phyloP scores from a whole-genome alignment of 164 flowering plant genomes.

The Nelumbo lutea region DNA sequence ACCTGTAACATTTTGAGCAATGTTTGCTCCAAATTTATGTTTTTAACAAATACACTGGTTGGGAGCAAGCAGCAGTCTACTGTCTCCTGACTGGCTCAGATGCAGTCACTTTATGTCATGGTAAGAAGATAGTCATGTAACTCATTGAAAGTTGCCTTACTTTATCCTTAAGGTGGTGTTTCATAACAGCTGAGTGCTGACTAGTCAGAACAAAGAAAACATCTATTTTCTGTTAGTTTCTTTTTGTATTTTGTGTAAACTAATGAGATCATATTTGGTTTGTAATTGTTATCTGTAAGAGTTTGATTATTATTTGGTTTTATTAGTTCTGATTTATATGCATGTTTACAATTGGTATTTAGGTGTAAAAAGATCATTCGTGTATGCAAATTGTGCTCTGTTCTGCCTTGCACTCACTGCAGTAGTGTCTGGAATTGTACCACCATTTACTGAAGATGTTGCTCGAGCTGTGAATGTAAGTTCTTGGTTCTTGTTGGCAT shows the following conservation, averaged over 20 bases:
- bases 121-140: no score
- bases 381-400: constrained; percentile 37
- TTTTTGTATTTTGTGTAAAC: not conserved
- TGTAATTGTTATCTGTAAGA: not conserved
- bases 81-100: not conserved
- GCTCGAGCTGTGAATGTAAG: constrained; percentile 89
- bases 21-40: not conserved
- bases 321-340: not conserved
- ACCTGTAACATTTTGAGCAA: not conserved
- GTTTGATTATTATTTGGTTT: not conserved
- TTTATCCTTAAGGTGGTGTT: no score
- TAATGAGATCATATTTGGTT: not conserved
- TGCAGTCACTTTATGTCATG: no score
- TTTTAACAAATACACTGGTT: not conserved
- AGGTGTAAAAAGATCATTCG: constrained; percentile 63
- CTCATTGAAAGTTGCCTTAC: no score
- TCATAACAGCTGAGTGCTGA: no score
- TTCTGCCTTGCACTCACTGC: constrained; percentile 57
- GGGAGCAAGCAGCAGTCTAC: not conserved
- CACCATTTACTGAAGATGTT: constrained; percentile 70
- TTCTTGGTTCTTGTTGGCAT: constrained; percentile 15
- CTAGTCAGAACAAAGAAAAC: no score
- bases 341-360: constrained; percentile 4
- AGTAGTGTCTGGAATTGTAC: constrained; percentile 46
- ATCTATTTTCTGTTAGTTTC: no score